Evolutionary conservation across 202 grass and related monocot genomes (phyloP), one percentile per base, ranked within the genome.

Genomic region (Tripidium arundinaceum): DNA sequence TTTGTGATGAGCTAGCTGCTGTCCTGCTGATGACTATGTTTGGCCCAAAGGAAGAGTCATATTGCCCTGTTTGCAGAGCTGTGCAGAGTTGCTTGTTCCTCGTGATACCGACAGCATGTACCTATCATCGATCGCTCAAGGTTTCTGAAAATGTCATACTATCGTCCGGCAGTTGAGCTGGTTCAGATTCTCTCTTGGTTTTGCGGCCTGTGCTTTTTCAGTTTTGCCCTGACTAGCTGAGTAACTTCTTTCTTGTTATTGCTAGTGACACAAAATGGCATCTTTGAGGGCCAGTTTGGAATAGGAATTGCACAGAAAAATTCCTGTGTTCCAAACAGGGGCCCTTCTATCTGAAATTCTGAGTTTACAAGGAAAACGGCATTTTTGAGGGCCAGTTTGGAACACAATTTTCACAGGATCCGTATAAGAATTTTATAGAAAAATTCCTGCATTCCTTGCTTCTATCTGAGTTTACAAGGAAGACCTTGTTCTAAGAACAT

Each of bases 131-230:
- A 16, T 62, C 46, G 16, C 18, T 1, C 5, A 11, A 54, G 24
- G 55, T 79, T 52, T 79, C 57, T 71, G 39, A 70, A 71, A 68
- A 21, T 75, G 16, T 39, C 61, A 14, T 75, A 29, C 31, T 18
- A 70, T 15, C 14, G 7, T 62, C 21, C 28, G n/a, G 14, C 29
- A 11, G 40, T 70, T 78, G 49, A 58, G 50, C 49, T 77, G 14
- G 19, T 59, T 47, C 27, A 34, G 49, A 47, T 14, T 69, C 36
- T 14, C 11, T 60, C 47, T 57, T 42, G 34, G 36, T 27, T 83
- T 58, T 46, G 38, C 37, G n/a, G 26, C 16, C 25, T 26, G 15
- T 26, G 27, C 1, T 50, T 50, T 34, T 65, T 13, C 2, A 54
- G n/a, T 39, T 40, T 7, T 37, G 1, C 13, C 27, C 3, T 26